phyloP scores from a whole-genome alignment of 140 eudicot species.

The Senecio squalidus region DNA sequence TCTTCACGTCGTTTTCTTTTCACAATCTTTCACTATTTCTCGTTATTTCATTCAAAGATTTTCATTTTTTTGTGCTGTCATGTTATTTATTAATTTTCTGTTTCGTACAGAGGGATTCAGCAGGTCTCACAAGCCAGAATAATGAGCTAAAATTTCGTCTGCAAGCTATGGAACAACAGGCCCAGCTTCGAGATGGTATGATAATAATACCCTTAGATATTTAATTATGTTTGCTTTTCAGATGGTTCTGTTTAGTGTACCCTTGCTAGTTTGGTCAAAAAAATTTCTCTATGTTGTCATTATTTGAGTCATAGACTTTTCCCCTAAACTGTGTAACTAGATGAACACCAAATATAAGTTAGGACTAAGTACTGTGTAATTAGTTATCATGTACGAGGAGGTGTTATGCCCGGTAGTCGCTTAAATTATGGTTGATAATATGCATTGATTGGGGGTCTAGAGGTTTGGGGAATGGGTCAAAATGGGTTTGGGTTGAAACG shows the following conservation, averaged over 20 bases:
- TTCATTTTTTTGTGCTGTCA: not conserved
- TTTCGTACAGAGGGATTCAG: constrained; percentile 70
- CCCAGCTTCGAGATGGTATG: constrained; percentile 88
- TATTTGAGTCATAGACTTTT: too few species aligned
- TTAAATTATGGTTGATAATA: too few species aligned
- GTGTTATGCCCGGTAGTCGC: too few species aligned
- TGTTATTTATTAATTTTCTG: not conserved
- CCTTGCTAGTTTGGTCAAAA: not conserved
- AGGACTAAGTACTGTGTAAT: too few species aligned
- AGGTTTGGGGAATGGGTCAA: too few species aligned
- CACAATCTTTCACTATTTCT: not conserved
- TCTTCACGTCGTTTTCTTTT: not conserved
- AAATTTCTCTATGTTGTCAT: too few species aligned
- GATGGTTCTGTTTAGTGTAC: not conserved
- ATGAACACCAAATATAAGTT: too few species aligned
- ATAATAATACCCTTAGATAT: not conserved
- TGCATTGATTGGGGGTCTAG: too few species aligned
- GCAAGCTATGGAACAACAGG: constrained; percentile 98
- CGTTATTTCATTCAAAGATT: not conserved
- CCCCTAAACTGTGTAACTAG: too few species aligned
- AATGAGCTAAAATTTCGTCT: constrained; percentile 83
- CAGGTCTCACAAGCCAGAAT: constrained; percentile 79
- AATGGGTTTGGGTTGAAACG: too few species aligned
- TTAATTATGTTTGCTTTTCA: not conserved
- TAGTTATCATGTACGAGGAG: too few species aligned